Evolutionary conservation across 2,329 filamentous ascomycete species (phyloP).

Genomic region (Fusarium luffae): DNA sequence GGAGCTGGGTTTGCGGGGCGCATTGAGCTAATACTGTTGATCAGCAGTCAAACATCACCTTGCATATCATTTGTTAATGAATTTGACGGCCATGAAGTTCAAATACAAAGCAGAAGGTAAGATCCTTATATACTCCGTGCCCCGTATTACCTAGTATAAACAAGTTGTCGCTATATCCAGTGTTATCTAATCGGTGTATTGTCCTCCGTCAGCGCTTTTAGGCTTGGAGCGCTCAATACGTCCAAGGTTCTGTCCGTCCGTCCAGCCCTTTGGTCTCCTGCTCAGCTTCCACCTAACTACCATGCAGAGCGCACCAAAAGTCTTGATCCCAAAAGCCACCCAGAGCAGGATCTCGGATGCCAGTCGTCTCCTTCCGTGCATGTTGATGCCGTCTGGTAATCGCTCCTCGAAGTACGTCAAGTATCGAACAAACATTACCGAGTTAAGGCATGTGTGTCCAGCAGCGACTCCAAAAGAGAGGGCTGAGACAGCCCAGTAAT

Average conservation of each 20-base stretch:
- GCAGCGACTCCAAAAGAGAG: constrained; percentile 37
- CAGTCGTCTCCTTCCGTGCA: constrained; percentile 33
- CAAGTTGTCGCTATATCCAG: neutral
- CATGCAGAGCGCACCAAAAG: constrained; percentile 38
- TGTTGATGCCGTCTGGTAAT: constrained; percentile 41
- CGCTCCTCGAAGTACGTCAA: constrained; percentile 35
- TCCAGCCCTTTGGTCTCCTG: constrained; percentile 41
- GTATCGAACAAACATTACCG: constrained; percentile 34
- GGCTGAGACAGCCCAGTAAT: constrained; percentile 40
- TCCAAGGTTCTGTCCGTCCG: constrained; percentile 37
- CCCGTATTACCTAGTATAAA: neutral
- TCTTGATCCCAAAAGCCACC: constrained; percentile 35
- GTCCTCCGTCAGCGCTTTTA: constrained; percentile 11
- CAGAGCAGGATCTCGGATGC: constrained; percentile 35
- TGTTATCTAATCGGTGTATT: constrained; percentile 35
- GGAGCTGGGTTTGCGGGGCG: neutral
- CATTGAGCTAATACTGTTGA: neutral
- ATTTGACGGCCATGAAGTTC: neutral
- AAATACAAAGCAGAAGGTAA: neutral
- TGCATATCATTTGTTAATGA: neutral
- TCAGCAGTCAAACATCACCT: neutral
- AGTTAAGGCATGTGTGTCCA: constrained; percentile 28
- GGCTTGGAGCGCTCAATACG: constrained; percentile 27
- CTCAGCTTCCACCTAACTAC: constrained; percentile 40
- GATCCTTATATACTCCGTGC: neutral